Conservation (phyloP, 202 grass and related monocot species). For the Hordeum pubiflorum region DNA sequence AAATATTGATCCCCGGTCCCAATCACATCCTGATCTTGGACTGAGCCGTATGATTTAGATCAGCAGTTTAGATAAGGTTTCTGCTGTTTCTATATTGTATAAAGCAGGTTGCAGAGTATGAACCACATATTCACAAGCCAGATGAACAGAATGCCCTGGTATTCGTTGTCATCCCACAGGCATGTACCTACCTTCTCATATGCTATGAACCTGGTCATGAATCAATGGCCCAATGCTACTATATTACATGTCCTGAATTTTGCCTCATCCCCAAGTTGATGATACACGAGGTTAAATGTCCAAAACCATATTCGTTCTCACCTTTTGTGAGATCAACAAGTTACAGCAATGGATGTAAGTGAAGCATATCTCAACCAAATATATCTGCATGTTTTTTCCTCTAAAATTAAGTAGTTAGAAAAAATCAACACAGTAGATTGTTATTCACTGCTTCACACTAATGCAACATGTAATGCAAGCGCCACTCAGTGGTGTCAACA, state of each 20-base stretch:
- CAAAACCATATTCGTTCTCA: background rate
- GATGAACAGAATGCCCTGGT: background rate
- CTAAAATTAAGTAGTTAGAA: background rate
- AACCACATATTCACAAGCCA: background rate
- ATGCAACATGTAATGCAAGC: background rate
- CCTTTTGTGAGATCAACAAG: slow-evolving; percentile 2
- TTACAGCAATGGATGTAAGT: background rate
- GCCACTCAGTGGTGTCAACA: background rate
- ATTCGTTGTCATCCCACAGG: background rate
- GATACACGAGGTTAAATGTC: background rate
- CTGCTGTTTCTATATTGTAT: background rate
- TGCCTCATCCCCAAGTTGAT: background rate
- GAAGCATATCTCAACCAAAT: slow-evolving; percentile 3
- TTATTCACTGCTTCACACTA: background rate
- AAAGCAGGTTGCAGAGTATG: background rate
- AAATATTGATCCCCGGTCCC: background rate
- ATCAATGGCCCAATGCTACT: background rate
- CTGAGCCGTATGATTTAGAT: background rate
- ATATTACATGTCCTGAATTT: background rate
- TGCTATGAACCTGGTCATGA: slow-evolving; percentile 6
- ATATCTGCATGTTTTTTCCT: background rate
- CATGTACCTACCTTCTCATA: background rate
- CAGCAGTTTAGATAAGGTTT: background rate
- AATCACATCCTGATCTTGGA: background rate
- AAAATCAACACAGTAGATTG: background rate